phyloP scores from a whole-genome alignment of 345 rosid genomes.

The Melaleuca alternifolia region DNA sequence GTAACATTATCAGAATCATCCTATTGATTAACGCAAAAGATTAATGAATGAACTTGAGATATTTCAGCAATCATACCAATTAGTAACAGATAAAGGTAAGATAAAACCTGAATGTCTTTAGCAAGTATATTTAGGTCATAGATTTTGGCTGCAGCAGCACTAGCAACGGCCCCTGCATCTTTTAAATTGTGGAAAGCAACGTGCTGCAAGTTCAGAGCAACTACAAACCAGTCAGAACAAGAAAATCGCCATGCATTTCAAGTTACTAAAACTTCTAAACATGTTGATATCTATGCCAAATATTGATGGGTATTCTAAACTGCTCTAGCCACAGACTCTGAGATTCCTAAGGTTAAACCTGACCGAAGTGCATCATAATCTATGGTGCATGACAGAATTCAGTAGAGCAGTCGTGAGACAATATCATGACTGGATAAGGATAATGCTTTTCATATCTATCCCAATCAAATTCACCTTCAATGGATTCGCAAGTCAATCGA shows the following conservation, averaged over 20 bases:
- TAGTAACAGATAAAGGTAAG: background rate
- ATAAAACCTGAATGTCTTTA: conserved; percentile 77
- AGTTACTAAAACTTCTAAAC: background rate
- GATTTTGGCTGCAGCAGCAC: conserved; percentile 70
- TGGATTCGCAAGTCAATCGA: background rate
- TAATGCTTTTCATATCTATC: background rate
- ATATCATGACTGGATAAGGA: background rate
- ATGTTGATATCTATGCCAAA: background rate
- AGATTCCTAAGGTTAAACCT: background rate
- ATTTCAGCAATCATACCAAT: background rate
- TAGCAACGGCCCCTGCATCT: conserved; percentile 92
- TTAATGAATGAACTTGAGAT: background rate
- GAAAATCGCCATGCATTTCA: background rate
- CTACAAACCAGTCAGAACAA: conserved; percentile 1
- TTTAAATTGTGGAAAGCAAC: conserved; percentile 51
- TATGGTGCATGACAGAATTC: background rate
- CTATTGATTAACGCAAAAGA: conserved; percentile 17
- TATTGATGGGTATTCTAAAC: background rate
- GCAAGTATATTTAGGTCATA: conserved; percentile 85
- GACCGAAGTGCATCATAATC: background rate
- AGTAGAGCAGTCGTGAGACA: background rate
- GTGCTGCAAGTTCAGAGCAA: conserved; percentile 24
- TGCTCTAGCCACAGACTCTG: background rate
- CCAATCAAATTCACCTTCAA: background rate
- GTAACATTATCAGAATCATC: conserved; percentile 87